phyloP scores from a whole-genome alignment of 495 filamentous ascomycete genomes.

The Hypoxylon lenormandii region DNA sequence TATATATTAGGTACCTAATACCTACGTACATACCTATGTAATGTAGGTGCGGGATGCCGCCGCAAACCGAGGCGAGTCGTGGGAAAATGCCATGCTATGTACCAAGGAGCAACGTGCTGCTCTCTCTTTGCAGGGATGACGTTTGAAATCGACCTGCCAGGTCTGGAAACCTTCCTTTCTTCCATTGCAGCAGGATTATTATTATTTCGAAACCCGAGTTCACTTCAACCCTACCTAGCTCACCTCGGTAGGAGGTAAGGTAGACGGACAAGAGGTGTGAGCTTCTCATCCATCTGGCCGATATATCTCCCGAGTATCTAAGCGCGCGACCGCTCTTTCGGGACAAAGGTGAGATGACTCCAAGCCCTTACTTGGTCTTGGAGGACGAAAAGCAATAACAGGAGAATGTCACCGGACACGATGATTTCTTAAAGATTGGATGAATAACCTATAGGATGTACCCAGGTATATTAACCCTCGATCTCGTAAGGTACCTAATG shows the following conservation, averaged over 20 bases:
- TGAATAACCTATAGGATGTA: no score
- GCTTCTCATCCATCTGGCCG: constrained; percentile 18
- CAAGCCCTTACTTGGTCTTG: neutral
- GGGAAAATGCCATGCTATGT: constrained; percentile 3
- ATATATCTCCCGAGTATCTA: constrained; percentile 21
- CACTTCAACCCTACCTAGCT: neutral
- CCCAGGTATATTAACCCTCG: neutral
- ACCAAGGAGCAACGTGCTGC: constrained; percentile 3
- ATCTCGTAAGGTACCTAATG: neutral
- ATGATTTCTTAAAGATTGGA: neutral
- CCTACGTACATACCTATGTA: no score
- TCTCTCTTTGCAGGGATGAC: constrained; percentile 19
- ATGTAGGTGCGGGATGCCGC: constrained; percentile 30
- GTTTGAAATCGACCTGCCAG: constrained; percentile 35
- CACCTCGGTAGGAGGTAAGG: constrained; percentile 32
- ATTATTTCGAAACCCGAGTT: neutral
- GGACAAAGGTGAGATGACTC: neutral
- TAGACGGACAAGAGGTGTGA: neutral
- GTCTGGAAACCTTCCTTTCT: constrained; percentile 41
- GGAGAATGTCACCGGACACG: constrained; percentile 2
- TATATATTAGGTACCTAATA: no score
- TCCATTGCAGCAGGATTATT: constrained; percentile 15
- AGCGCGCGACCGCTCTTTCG: constrained; percentile 1
- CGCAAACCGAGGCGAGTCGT: constrained; percentile 36
- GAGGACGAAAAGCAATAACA: constrained; percentile 4